Percentiles rank a stretch among this genome's conserved stretches.
Conservation (phyloP, 768 basidiomycete genomes). For the Naganishia vishniacii region DNA sequence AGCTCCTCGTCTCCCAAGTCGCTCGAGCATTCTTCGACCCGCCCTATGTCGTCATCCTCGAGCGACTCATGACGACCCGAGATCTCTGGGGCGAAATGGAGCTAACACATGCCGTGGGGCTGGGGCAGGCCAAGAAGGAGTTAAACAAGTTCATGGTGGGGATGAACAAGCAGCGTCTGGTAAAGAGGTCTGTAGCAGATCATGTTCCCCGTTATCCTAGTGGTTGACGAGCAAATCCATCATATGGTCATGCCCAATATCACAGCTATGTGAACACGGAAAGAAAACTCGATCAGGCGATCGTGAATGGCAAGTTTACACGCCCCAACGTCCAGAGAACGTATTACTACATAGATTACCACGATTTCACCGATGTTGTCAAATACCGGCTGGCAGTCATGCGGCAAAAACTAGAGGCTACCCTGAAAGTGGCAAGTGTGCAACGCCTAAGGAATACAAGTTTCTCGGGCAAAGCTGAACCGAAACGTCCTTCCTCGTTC, state of each 20-base stretch:
- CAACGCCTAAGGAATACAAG: too few relatives aligned
- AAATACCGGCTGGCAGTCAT: constrained; percentile 95
- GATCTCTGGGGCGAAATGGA: constrained; percentile 31
- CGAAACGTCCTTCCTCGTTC: not conserved
- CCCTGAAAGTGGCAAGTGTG: constrained; percentile 66
- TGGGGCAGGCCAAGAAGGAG: constrained; percentile 32
- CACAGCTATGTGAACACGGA: constrained; percentile 43
- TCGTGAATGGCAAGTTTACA: constrained; percentile 35
- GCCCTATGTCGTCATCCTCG: constrained; percentile 82
- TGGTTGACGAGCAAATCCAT: not conserved
- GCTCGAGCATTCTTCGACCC: constrained; percentile 91
- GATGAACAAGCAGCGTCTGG: constrained; percentile 21
- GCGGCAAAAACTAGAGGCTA: constrained; percentile 80
- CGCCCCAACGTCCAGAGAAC: constrained; percentile 63
- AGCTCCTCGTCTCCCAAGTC: constrained; percentile 85
- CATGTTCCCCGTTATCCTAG: not conserved
- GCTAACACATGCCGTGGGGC: constrained; percentile 28
- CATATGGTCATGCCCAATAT: not conserved
- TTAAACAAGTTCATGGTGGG: constrained; percentile 44
- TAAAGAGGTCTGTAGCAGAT: constrained; percentile 21
- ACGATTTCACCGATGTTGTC: constrained; percentile 91
- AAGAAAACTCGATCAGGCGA: constrained; percentile 26
- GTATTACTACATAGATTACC: constrained; percentile 95
- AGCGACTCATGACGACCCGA: constrained; percentile 71
- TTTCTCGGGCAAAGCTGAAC: too few relatives aligned